phyloP scores from a whole-genome alignment of 2,329 filamentous ascomycete genomes.

The Colletotrichum aenigma region DNA sequence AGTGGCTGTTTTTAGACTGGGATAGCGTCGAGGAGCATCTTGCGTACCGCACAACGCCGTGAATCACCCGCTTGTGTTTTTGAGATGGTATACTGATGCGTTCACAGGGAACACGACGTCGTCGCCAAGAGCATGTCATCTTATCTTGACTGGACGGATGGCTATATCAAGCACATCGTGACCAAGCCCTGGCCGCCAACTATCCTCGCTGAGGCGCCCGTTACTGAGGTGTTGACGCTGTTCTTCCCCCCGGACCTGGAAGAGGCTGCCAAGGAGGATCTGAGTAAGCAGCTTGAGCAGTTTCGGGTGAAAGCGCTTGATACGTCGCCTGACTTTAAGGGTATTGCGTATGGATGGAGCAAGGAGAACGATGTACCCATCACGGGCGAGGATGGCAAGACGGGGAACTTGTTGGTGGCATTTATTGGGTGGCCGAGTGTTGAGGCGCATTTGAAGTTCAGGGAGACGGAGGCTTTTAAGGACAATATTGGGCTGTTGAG shows the following conservation, averaged over 20 bases:
- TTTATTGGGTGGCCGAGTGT: conserved; percentile 42
- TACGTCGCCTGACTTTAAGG: background rate
- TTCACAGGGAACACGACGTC: background rate
- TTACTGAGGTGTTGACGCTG: conserved; percentile 14
- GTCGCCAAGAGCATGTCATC: background rate
- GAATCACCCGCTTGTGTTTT: background rate
- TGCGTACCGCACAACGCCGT: conserved; percentile 23
- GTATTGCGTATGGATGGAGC: conserved; percentile 29
- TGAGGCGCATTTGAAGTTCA: conserved; percentile 39
- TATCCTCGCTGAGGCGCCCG: background rate
- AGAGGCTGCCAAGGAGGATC: background rate
- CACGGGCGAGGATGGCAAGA: conserved; percentile 29
- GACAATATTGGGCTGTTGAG: conserved; percentile 30
- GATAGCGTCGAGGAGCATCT: conserved; percentile 23
- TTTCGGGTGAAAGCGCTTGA: conserved; percentile 17
- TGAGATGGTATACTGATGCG: too few species aligned
- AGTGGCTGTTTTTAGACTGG: conserved; percentile 31
- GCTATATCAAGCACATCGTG: conserved; percentile 46
- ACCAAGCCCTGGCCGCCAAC: conserved; percentile 20
- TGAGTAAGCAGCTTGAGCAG: background rate
- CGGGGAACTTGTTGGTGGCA: conserved; percentile 25
- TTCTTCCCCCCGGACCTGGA: conserved; percentile 17
- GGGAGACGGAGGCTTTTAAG: conserved; percentile 37
- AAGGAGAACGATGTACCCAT: conserved; percentile 34
- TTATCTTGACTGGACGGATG: background rate